A percentile compares a stretch with the other conserved stretches of the same genome.
These are phyloP conservation scores for Chrysanthemum makinoi DNA, from an alignment of 129 eudicot species.

Conservation along the genomic window DNA sequence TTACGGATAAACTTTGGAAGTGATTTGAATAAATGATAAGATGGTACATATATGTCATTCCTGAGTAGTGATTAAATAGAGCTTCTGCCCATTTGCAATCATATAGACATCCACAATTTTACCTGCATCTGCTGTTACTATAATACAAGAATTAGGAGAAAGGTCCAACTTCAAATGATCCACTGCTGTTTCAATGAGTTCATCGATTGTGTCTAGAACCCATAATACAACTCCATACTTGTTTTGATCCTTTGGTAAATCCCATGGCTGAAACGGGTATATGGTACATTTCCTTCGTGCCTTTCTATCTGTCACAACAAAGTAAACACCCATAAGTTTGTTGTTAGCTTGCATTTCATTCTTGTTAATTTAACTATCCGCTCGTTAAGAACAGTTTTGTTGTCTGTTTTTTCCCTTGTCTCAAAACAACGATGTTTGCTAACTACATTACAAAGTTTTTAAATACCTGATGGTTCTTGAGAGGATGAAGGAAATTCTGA, in stretches of 20 bases:
- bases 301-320: slow-evolving; percentile 39
- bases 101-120: slow-evolving; percentile 57
- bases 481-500: slow-evolving; percentile 34
- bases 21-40: too few species aligned
- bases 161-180: slow-evolving; percentile 35
- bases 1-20: too few species aligned
- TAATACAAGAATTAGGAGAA: slow-evolving; percentile 31
- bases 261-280: slow-evolving; percentile 66
- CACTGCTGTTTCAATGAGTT: slow-evolving; percentile 54
- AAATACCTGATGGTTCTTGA: slow-evolving; percentile 43
- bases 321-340: slow-evolving; percentile 2
- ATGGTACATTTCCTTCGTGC: slow-evolving; percentile 69
- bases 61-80: background rate
- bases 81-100: slow-evolving; percentile 36
- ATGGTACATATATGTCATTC: background rate
- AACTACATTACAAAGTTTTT: background rate
- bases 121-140: slow-evolving; percentile 67
- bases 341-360: background rate
- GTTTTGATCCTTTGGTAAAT: slow-evolving; percentile 30
- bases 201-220: slow-evolving; percentile 61
- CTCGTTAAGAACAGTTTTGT: too few species aligned
- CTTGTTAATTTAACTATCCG: too few species aligned
- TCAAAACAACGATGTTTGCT: background rate
- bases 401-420: too few species aligned
- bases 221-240: slow-evolving; percentile 59